Base-by-base conservation (phyloP, 2,329 filamentous ascomycete genomes). In the Fusarium sp. region DNA sequence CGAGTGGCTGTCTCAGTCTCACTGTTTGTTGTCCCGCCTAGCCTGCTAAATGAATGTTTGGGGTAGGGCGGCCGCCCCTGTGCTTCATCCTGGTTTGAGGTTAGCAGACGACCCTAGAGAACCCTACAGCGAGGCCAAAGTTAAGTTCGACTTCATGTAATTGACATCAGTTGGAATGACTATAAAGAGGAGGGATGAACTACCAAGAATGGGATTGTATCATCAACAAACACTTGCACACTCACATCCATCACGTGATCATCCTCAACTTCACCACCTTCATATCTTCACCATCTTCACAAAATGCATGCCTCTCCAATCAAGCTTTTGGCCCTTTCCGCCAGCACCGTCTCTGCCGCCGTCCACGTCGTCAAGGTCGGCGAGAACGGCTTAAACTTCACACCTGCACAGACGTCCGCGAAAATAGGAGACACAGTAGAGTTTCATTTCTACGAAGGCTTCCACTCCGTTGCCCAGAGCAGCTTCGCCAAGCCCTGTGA, bases 381-480 rank as follows among this genome's bases (percentile, higher is more conserved):
- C 15, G 73, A 75, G 15, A 62, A 61, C 10, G 76, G 79, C 18
- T 79, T 90, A 38, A 83, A 78, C 28, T 91, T 89, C 79, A 83
- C 80, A 17, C 90, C 90, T 14, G 82, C 86, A 64, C 84, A 84
- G 60, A 75, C 91, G 66, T 81, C 81, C 24, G 90, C 88, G 24
- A 80, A 81, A 4, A 80, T 85, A 9, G 90, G 90, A 67, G 84
- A 86, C 24, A 79, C 80, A 39, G 77, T 87, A 20, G 82, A 85
- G 73, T 86, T 85, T 77, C 84, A 85, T 69, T 87, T 86, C 77
- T 80, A 80, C 51, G 77, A 80, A 24, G 75, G 72, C n/a, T 90
- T 90, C 78, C 90, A 92, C 83, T 90, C 89, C 22, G 86, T 92
- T 63, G 88, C 88, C 14, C 87, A 90, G 80, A 89, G 89, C 20